Evolutionary conservation across 257 asterid genomes (phyloP).

Genomic region (Scutellaria baicalensis): DNA sequence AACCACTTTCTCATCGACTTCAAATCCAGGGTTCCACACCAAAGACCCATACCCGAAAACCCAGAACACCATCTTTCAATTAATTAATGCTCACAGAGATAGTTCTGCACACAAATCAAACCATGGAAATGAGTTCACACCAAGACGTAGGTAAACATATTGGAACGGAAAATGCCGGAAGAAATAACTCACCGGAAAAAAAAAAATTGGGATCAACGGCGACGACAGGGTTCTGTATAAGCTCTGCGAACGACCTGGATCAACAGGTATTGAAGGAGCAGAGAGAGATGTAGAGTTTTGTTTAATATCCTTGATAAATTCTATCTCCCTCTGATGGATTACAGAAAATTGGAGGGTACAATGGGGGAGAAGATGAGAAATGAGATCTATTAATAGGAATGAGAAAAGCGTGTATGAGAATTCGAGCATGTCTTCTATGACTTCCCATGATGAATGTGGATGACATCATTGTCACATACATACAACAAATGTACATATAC

Average conservation of each 20-base stretch:
- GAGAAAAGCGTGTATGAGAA: conserved; percentile 1
- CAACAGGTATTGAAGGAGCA: conserved; percentile 10
- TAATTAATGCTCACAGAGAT: neutral
- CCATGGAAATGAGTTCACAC: neutral
- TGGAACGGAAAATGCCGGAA: neutral
- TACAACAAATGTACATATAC: neutral
- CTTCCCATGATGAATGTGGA: conserved; percentile 12
- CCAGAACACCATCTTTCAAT: conserved; percentile 70
- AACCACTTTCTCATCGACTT: conserved; percentile 70
- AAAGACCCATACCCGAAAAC: conserved; percentile 84
- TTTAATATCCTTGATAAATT: neutral
- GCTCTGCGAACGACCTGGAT: neutral
- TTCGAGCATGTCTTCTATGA: neutral
- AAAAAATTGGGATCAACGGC: neutral
- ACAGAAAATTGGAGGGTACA: conserved; percentile 8
- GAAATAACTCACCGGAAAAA: conserved; percentile 4
- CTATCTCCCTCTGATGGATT: conserved; percentile 4
- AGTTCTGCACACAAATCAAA: conserved; percentile 13
- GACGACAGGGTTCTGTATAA: neutral
- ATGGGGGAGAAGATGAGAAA: neutral
- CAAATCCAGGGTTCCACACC: conserved; percentile 97
- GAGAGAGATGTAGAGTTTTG: conserved; percentile 15
- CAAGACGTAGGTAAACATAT: neutral
- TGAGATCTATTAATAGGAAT: conserved; percentile 11
- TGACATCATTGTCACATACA: neutral